These are phyloP conservation scores for Eucalyptus brandiana DNA, from an alignment of 345 rosid genomes.

Conservation along the genomic window DNA sequence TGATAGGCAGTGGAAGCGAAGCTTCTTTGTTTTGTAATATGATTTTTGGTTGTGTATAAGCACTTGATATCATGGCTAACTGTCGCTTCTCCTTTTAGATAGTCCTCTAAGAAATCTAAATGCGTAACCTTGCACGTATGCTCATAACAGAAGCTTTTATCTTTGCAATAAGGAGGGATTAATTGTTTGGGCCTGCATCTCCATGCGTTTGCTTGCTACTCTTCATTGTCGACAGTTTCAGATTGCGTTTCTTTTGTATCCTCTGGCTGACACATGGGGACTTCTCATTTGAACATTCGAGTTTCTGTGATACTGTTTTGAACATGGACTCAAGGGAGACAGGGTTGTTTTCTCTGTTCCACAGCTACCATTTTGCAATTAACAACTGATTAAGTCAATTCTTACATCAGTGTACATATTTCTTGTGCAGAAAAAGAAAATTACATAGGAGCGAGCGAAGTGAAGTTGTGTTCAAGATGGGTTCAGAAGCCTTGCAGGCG, in stretches of 20 bases:
- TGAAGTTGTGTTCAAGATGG: constrained; percentile 17
- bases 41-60: neutral
- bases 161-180: neutral
- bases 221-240: neutral
- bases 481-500: constrained; percentile 26
- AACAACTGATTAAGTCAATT: neutral
- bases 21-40: neutral
- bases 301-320: neutral
- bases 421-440: neutral
- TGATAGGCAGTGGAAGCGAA: neutral
- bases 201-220: neutral
- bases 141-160: neutral
- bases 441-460: neutral
- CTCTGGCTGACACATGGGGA: neutral
- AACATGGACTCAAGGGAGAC: neutral
- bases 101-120: neutral
- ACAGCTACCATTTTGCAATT: neutral
- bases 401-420: neutral
- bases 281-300: neutral
- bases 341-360: neutral
- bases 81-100: neutral
- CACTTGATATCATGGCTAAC: neutral
- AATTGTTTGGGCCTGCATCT: neutral
- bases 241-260: neutral
- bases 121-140: neutral